Evolutionary conservation across 495 filamentous ascomycete genomes (phyloP).

Genomic region (Penicillium pancosmium): DNA sequence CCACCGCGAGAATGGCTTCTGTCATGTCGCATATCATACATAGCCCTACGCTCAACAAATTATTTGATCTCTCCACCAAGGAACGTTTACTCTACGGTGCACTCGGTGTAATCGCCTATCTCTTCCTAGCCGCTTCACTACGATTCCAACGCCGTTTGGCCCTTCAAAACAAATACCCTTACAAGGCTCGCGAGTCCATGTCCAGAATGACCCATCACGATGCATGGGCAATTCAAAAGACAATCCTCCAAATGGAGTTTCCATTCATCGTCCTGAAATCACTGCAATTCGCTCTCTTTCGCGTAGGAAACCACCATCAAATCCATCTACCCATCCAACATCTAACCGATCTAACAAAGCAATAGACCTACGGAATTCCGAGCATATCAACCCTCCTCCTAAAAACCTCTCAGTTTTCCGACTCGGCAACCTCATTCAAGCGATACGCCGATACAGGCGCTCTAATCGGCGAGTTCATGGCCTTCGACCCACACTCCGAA

Average conservation of each 20-base stretch:
- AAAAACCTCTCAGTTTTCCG: constrained; percentile 59
- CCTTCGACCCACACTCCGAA: constrained; percentile 49
- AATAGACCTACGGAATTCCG: constrained; percentile 66
- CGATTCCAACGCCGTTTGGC: constrained; percentile 49
- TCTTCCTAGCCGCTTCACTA: constrained; percentile 31
- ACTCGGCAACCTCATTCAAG: constrained; percentile 53
- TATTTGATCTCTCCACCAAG: constrained; percentile 4
- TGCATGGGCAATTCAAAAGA: constrained; percentile 57
- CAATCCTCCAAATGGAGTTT: constrained; percentile 53
- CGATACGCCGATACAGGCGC: constrained; percentile 65
- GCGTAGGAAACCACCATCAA: constrained; percentile 30
- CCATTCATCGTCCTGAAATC: constrained; percentile 55
- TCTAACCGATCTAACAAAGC: neutral
- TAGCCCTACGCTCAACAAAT: neutral
- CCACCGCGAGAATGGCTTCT: neutral
- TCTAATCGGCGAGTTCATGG: constrained; percentile 58
- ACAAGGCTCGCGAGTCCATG: constrained; percentile 52
- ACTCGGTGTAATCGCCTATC: constrained; percentile 22
- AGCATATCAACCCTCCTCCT: constrained; percentile 61
- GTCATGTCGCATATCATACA: neutral
- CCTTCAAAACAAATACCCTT: constrained; percentile 48
- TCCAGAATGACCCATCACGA: constrained; percentile 60
- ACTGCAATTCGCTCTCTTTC: constrained; percentile 66
- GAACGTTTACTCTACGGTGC: constrained; percentile 12
- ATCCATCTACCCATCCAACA: neutral